Conservation (phyloP, 2,329 filamentous ascomycete species). For the Alternaria angustiovoidea region DNA sequence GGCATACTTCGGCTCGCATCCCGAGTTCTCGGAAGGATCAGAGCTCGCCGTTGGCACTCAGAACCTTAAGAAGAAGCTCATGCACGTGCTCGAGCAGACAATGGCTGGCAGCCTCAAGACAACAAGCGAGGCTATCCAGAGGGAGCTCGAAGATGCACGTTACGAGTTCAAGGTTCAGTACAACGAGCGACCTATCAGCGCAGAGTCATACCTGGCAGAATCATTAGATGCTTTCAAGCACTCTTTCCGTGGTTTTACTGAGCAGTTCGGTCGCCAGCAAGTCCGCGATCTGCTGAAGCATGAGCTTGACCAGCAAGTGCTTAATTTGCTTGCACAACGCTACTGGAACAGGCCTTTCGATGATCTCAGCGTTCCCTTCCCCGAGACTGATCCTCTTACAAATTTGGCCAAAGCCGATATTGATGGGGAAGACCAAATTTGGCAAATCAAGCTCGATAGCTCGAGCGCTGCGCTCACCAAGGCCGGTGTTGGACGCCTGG, state of each 20-base stretch:
- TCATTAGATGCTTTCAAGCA: slow-evolving; percentile 97
- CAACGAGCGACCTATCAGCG: slow-evolving; percentile 92
- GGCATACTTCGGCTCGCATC: slow-evolving; percentile 84
- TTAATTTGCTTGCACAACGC: slow-evolving; percentile 88
- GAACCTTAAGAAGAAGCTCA: slow-evolving; percentile 91
- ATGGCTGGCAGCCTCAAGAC: slow-evolving; percentile 92
- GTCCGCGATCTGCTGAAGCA: slow-evolving; percentile 89
- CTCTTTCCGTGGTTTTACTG: slow-evolving; percentile 92
- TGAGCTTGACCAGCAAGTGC: slow-evolving; percentile 91
- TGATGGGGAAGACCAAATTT: slow-evolving; percentile 76
- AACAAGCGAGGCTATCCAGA: slow-evolving; percentile 90
- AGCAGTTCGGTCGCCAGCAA: slow-evolving; percentile 86
- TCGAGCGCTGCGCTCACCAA: slow-evolving; percentile 91
- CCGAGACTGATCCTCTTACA: slow-evolving; percentile 75
- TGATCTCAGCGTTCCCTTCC: slow-evolving; percentile 73
- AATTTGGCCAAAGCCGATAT: slow-evolving; percentile 86
- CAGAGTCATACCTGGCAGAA: slow-evolving; percentile 95
- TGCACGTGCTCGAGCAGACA: slow-evolving; percentile 95
- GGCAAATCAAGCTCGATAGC: slow-evolving; percentile 93
- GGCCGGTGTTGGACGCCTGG: slow-evolving; percentile 88
- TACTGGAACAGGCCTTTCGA: slow-evolving; percentile 98
- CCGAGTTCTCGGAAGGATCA: slow-evolving; percentile 78
- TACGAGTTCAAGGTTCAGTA: slow-evolving; percentile 99
- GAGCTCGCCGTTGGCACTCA: slow-evolving; percentile 82
- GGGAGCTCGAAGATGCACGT: slow-evolving; percentile 94